Conservation (phyloP, 1,284 basidiomycete genomes). For the Gomphus sp. region DNA sequence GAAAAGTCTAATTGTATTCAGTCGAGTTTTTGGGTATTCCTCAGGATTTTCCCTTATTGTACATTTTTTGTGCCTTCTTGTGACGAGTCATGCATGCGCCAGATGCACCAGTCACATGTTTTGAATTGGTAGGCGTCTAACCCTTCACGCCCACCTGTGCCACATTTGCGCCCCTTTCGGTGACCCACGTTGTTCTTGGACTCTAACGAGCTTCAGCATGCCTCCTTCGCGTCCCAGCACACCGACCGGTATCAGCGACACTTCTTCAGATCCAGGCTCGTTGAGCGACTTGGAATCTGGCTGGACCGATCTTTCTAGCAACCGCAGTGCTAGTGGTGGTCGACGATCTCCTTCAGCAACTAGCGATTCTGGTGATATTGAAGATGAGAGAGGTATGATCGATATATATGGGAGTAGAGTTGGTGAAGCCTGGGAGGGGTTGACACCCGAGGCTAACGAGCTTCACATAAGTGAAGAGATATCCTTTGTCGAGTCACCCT, state of each 20-base stretch:
- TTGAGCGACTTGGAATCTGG: constrained; percentile 9
- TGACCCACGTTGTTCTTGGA: not conserved
- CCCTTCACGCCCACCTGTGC: not conserved
- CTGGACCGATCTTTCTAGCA: constrained; percentile 8
- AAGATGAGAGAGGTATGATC: constrained; percentile 1
- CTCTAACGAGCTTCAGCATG: not conserved
- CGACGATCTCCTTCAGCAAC: not conserved
- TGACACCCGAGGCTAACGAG: not conserved
- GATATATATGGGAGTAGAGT: not conserved
- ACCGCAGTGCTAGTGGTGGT: not conserved
- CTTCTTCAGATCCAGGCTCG: constrained; percentile 7
- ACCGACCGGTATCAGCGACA: constrained; percentile 5
- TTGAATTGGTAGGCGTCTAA: not conserved
- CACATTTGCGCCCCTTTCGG: not conserved
- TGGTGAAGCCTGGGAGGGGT: constrained; percentile 3
- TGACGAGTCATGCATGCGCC: no score
- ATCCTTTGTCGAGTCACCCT: not conserved
- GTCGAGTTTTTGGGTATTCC: no score
- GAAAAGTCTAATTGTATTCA: no score
- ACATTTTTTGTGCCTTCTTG: no score
- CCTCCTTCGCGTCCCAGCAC: constrained; percentile 2
- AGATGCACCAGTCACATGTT: no score
- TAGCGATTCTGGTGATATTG: constrained; percentile 3
- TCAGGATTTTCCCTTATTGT: no score
- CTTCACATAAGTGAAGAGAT: not conserved